phyloP scores from a whole-genome alignment of 257 asterid genomes.

The Orobanche coerulescens region DNA sequence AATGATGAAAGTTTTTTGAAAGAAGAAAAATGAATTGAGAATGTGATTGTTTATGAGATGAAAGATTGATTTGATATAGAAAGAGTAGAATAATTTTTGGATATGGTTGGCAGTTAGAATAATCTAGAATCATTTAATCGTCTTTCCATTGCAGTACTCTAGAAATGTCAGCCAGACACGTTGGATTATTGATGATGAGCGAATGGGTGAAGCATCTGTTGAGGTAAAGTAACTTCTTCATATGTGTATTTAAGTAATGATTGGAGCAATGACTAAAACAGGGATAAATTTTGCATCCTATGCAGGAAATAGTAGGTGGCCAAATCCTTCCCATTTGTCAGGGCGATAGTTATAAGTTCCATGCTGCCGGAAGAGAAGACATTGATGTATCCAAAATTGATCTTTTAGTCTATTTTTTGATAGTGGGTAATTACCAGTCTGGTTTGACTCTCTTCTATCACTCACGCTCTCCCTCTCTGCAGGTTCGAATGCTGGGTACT shows the following conservation, averaged over 20 bases:
- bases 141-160: slow-evolving; percentile 55
- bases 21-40: no score
- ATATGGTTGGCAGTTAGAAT: no score
- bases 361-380: slow-evolving; percentile 99
- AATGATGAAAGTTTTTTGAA: no score
- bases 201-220: slow-evolving; percentile 96
- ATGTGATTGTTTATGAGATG: no score
- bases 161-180: slow-evolving; percentile 93
- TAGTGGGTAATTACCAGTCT: slow-evolving; percentile 13
- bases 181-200: slow-evolving; percentile 93
- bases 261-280: slow-evolving; percentile 14
- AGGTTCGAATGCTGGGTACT: slow-evolving; percentile 96
- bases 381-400: slow-evolving; percentile 55
- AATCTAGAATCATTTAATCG: slow-evolving; percentile 10
- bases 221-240: slow-evolving; percentile 48
- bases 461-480: slow-evolving; percentile 12
- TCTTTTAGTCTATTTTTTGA: slow-evolving; percentile 12
- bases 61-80: no score
- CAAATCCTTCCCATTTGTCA: slow-evolving; percentile 68
- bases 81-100: no score
- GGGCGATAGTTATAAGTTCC: slow-evolving; percentile 87
- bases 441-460: slow-evolving; percentile 13
- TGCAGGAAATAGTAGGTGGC: slow-evolving; percentile 85
- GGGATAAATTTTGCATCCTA: slow-evolving; percentile 18
- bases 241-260: not conserved